Evolutionary conservation across 768 basidiomycete species (phyloP).

Genomic region (Lactarius trivialis): DNA sequence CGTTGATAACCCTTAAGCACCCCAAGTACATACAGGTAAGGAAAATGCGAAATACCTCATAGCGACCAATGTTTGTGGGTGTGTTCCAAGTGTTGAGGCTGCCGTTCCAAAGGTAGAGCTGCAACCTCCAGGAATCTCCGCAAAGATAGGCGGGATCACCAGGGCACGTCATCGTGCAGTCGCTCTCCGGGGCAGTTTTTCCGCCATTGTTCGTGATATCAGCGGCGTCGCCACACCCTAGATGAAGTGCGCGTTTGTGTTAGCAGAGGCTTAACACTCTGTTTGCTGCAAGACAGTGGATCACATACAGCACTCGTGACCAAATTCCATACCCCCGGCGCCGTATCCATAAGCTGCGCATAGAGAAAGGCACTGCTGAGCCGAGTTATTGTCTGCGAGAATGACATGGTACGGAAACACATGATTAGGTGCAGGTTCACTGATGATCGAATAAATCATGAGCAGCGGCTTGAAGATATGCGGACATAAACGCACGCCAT

Average conservation of each 20-base stretch:
- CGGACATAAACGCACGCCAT: constrained; percentile 40
- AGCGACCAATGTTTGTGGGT: neutral
- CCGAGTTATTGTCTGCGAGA: constrained; percentile 55
- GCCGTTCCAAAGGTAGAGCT: neutral
- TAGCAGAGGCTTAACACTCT: neutral
- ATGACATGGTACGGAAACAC: constrained; percentile 58
- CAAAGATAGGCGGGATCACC: constrained; percentile 67
- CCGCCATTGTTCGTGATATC: constrained; percentile 41
- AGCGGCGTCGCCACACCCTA: constrained; percentile 65
- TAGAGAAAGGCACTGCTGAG: constrained; percentile 55
- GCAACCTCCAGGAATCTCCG: constrained; percentile 39
- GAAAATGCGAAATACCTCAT: neutral
- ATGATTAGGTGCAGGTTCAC: constrained; percentile 41
- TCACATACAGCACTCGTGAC: constrained; percentile 65
- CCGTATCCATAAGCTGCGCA: constrained; percentile 69
- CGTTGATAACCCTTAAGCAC: neutral
- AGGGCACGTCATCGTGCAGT: constrained; percentile 50
- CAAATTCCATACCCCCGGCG: constrained; percentile 64
- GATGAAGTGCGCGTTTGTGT: neutral
- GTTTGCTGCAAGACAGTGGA: neutral
- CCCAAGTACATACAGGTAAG: neutral
- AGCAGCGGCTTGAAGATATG: neutral
- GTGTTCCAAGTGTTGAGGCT: neutral
- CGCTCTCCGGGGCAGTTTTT: constrained; percentile 30
- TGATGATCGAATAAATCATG: constrained; percentile 25